Conservation (phyloP, 2,329 filamentous ascomycete genomes). For the Lachnellula hyalina region DNA sequence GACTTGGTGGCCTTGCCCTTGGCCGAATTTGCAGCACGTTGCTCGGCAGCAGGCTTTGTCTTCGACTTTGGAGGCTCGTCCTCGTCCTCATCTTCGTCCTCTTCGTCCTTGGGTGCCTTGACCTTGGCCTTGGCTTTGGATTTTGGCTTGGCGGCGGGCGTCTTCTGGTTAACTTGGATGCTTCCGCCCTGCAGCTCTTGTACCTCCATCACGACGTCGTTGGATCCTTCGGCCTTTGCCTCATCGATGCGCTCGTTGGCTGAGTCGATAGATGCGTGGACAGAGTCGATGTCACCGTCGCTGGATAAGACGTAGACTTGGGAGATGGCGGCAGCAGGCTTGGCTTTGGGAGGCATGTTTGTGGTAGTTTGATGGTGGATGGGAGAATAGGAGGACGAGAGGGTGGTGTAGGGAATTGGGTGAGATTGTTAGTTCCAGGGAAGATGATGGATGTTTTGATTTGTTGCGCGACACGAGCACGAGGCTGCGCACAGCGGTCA, state of each 20-base stretch:
- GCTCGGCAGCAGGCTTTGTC: conserved; percentile 19
- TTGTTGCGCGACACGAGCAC: not conserved
- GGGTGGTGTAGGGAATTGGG: not conserved
- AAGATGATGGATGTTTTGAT: not conserved
- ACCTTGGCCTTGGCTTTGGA: not conserved
- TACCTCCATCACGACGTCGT: conserved; percentile 1
- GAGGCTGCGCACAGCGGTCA: not conserved
- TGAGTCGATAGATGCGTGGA: conserved; percentile 13
- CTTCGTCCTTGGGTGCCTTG: too few relatives aligned
- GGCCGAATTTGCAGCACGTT: conserved; percentile 18
- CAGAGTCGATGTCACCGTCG: conserved; percentile 6
- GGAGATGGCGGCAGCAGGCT: conserved; percentile 1
- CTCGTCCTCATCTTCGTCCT: not conserved
- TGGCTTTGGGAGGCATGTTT: conserved; percentile 18
- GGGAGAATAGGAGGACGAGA: not conserved
- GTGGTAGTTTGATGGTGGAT: not conserved
- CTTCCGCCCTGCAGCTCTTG: conserved; percentile 14
- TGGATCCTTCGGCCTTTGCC: conserved; percentile 2
- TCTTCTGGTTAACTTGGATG: conserved; percentile 6
- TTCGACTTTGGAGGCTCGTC: conserved; percentile 10
- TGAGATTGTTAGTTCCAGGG: not conserved
- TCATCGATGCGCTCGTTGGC: conserved; percentile 11
- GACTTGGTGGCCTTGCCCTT: conserved; percentile 15
- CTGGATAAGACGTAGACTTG: conserved; percentile 11
- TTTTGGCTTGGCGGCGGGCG: not conserved